These are phyloP conservation scores for Medicago ruthenica DNA, from an alignment of 306 rosid species.

Conservation along the genomic window DNA sequence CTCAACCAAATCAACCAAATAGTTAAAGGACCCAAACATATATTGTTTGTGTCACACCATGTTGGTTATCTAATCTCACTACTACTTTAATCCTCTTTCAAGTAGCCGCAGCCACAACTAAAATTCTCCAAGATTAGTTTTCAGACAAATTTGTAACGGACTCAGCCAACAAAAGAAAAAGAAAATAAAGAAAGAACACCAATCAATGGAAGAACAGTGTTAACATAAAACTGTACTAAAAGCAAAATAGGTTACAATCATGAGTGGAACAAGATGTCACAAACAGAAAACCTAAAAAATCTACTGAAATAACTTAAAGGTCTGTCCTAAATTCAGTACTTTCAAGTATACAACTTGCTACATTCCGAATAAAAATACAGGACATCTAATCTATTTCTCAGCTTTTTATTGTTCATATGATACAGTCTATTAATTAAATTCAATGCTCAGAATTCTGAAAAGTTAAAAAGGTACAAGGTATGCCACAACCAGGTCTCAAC, in stretches of 20 bases:
- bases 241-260: conserved; percentile 38
- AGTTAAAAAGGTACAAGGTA: conserved; percentile 42
- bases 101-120: not conserved
- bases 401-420: conserved; percentile 49
- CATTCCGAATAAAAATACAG: conserved; percentile 48
- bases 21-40: no score
- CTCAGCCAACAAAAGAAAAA: not conserved
- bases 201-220: conserved; percentile 25
- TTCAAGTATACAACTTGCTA: conserved; percentile 44
- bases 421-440: conserved; percentile 53
- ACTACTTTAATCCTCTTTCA: not conserved
- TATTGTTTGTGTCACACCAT: not conserved
- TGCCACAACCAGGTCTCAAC: conserved; percentile 49
- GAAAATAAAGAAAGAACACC: not conserved
- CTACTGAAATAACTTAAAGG: conserved; percentile 39
- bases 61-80: not conserved
- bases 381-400: conserved; percentile 44
- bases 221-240: conserved; percentile 36
- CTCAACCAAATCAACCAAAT: no score
- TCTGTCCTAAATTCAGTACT: conserved; percentile 39
- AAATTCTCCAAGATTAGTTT: not conserved
- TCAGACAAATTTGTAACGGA: not conserved
- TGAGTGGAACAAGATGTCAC: conserved; percentile 30
- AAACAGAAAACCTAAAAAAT: conserved; percentile 44
- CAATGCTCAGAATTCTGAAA: conserved; percentile 56